Base-by-base conservation (phyloP, 225 moss, liverwort and hornwort species). In the Polytrichum commune region DNA sequence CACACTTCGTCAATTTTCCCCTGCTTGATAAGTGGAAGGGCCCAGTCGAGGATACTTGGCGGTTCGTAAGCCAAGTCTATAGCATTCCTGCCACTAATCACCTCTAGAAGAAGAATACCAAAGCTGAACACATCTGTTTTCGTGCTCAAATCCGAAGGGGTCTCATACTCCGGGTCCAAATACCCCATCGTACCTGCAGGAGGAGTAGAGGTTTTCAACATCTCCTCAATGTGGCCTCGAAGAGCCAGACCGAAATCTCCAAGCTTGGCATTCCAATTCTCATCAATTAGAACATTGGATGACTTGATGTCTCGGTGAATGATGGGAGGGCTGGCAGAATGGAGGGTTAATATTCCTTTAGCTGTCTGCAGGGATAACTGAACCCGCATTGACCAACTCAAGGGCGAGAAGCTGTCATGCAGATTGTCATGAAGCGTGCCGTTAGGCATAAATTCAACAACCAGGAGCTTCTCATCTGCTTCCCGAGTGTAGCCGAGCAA, bases 131-230 rank as follows among this genome's bases (percentile, higher is more conserved):
- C 90, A 30, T 90, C 90, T 0, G 85, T 83, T 65, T 90, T 90
- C 6, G 90, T 85, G 66, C 90, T 90, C 66, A 90, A 69, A 54
- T 87, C 82, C 2, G 82, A 78, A 1, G 90, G 83, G 0, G 88
- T 88, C 55, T 90, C 90, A 20, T 90, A 90, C 65, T 82, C 86
- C 0, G 90, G 90, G 61, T 90, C 90, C 23, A 90, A 66, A 8
- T 90, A 90, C 0, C 90, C 90, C 85, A 90, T 83, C 0, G 88
- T 90, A 4, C 88, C 88, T n/a, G 88, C 88, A 18, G 88, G 90
- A 6, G 88, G 85, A 26, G 82, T 79, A 1, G 88, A 78, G 2
- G 76, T 78, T 38, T 81, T 88, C 1, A 83, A n/a, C 80, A 85
- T 77, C 33, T 85, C 85, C 69, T 88, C 88, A 19, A 83, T 87